Base-by-base conservation (phyloP, 1,284 basidiomycete genomes). In the Sutorius eximius region DNA sequence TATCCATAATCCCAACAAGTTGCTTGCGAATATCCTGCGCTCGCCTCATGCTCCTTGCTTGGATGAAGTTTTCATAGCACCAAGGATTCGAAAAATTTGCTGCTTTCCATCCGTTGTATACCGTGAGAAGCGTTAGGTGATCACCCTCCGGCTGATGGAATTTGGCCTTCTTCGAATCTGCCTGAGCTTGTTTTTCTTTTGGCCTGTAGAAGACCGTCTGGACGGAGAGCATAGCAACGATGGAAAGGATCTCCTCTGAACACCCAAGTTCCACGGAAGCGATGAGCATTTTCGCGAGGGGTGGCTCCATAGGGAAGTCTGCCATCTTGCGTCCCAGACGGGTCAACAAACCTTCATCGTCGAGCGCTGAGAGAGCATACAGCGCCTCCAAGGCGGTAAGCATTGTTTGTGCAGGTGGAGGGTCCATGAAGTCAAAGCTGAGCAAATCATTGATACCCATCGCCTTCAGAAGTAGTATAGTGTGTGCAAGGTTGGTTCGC, bases 391-490 rank as follows among this genome's bases (percentile, higher is more conserved):
- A 76, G 0, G 97, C 97, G 3, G 93, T 95, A 50, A 97, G 78
- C 85, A 99, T 92, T 6, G 95, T 98, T 66, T 91, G 93, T 0
- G 95, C 91, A 0, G 96, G 95, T 30, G 97, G 97, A 1, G 96
- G 95, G 71, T 99, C 97, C 96, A 99, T 98, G 70, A 98, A 99
- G 72, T 98, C 96, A 71, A 99, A 99, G 72, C 93, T 93, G 60
- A 99, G 86, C 20, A 99, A 77, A 70, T 99, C 95, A 68, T 99
- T 99, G 76, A 99, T 86, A 33, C 97, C 97, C 95, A 99, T 98
- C 3, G 97, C 95, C 71, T 99, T 99, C 58, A 99, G 80, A 74
- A 95, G 91, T 18, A 99, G 75, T 67, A 99, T 98, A 1, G 95
- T 98, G 48, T 88, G 83, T 5, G 95, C 85, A 61, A 99, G 74